These are phyloP conservation scores for Hymenoscyphus salicellus DNA, from an alignment of 2,329 filamentous ascomycete species.

Conservation along the genomic window DNA sequence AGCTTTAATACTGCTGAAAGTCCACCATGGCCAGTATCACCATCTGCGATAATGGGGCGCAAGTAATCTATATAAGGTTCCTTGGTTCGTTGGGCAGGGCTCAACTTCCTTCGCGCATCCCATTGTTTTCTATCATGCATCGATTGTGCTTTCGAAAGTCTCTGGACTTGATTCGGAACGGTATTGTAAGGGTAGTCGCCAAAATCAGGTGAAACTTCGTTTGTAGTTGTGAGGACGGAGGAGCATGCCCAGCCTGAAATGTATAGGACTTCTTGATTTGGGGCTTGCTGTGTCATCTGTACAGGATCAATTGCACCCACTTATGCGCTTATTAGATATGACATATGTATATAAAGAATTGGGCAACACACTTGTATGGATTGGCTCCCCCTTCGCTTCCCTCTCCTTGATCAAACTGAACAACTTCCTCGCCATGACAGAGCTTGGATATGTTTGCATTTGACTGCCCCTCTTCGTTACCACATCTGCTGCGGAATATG, in stretches of 20 bases:
- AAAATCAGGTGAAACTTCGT: slow-evolving; percentile 96
- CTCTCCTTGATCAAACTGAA: slow-evolving; percentile 84
- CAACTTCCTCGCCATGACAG: slow-evolving; percentile 89
- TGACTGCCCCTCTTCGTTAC: slow-evolving; percentile 89
- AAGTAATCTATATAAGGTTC: slow-evolving; percentile 90
- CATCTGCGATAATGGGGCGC: slow-evolving; percentile 91
- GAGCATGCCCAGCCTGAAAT: slow-evolving; percentile 98
- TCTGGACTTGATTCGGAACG: slow-evolving; percentile 95
- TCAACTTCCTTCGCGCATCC: slow-evolving; percentile 78
- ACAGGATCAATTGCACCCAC: slow-evolving; percentile 98
- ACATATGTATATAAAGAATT: background rate
- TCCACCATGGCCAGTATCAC: slow-evolving; percentile 93
- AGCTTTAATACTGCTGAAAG: slow-evolving; percentile 91
- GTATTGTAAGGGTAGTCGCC: slow-evolving; percentile 99
- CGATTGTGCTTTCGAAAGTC: slow-evolving; percentile 92
- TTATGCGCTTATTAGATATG: slow-evolving; percentile 38
- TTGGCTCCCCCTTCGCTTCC: slow-evolving; percentile 74
- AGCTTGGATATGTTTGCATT: slow-evolving; percentile 85
- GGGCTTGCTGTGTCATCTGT: slow-evolving; percentile 97
- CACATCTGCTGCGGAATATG: slow-evolving; percentile 86
- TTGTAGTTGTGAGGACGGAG: slow-evolving; percentile 85
- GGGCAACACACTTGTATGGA: slow-evolving; percentile 75
- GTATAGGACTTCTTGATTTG: slow-evolving; percentile 93
- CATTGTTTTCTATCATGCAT: slow-evolving; percentile 96
- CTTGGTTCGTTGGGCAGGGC: slow-evolving; percentile 64